Evolutionary conservation across 208 protist genomes (phyloP).

Genomic region (Acanthamoeba healyi): DNA sequence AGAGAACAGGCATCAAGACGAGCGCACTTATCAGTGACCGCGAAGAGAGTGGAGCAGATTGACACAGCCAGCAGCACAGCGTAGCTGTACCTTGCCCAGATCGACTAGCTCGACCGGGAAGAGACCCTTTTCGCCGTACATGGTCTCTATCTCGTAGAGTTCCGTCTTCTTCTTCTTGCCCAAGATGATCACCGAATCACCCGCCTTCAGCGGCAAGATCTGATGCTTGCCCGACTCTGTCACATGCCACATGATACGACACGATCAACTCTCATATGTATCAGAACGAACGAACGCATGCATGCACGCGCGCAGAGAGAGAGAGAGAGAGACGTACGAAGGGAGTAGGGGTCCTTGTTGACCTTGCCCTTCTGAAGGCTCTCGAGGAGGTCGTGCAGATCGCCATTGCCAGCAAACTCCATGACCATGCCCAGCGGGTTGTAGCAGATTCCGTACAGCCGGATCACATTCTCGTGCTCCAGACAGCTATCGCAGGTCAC

Average conservation of each 20-base stretch:
- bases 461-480: slow-evolving; percentile 80
- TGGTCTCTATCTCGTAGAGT: background rate
- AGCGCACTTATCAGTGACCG: no score
- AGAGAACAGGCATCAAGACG: background rate
- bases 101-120: background rate
- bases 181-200: background rate
- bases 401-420: slow-evolving; percentile 77
- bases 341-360: background rate
- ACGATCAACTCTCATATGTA: background rate
- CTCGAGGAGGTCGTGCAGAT: slow-evolving; percentile 76
- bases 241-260: background rate
- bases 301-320: background rate
- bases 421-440: slow-evolving; percentile 81
- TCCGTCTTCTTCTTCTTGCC: slow-evolving; percentile 43
- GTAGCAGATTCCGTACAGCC: slow-evolving; percentile 77
- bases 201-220: background rate
- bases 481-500: no score
- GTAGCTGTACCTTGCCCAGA: background rate
- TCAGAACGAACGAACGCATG: no score
- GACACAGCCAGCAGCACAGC: no score
- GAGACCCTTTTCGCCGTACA: background rate
- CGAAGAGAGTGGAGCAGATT: background rate
- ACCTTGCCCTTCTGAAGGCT: slow-evolving; percentile 30
- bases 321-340: background rate
- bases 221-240: background rate